phyloP scores from a whole-genome alignment of 73 alveolate species.

The Uronychia setigera region DNA sequence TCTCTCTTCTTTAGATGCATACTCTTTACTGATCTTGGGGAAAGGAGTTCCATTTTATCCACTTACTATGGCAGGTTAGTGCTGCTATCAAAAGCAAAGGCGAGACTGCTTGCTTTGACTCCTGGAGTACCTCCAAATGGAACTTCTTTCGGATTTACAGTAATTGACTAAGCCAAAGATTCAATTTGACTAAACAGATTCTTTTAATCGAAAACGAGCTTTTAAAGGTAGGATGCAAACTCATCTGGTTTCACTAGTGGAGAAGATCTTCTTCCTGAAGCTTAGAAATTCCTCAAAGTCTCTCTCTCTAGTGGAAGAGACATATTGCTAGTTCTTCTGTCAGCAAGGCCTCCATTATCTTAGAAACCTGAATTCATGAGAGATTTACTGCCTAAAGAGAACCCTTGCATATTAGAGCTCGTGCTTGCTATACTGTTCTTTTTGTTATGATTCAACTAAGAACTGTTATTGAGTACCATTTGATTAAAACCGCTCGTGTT shows the following conservation, averaged over 20 bases:
- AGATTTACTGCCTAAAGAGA: neutral
- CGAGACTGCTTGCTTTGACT: neutral
- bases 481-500: neutral
- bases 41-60: neutral
- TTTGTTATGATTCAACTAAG: no score
- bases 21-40: neutral
- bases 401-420: neutral
- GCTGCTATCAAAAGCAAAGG: neutral
- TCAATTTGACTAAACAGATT: neutral
- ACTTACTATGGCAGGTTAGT: neutral
- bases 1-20: neutral
- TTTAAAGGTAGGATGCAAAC: neutral
- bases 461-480: no score
- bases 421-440: neutral
- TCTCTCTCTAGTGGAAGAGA: neutral
- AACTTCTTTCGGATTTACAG: neutral
- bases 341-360: neutral
- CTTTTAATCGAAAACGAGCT: neutral
- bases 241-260: neutral
- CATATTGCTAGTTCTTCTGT: neutral
- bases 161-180: neutral
- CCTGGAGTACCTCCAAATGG: neutral
- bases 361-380: neutral
- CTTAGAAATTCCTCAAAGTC: neutral
- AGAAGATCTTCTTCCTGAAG: neutral